Base-by-base conservation (phyloP, 75 land plant genomes). In the Sequoiadendron giganteum region DNA sequence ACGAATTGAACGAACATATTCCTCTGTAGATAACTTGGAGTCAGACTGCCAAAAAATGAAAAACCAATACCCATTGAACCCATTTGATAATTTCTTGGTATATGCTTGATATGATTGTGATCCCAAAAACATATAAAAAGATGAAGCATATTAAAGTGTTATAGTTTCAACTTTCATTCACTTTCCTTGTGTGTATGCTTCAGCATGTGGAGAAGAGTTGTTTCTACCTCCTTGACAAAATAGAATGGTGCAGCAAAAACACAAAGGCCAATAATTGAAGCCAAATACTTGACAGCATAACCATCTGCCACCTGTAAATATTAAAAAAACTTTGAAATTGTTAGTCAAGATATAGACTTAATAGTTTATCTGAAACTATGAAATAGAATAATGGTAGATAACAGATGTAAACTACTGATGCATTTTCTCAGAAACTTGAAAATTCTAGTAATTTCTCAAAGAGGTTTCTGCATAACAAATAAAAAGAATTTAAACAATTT, bases 1-100 rank as follows among this genome's bases (percentile, higher is more conserved):
- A 58, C 92, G 92, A 89, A 91, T 86, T 13, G 92, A 91, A 40
- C 92, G 91, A 30, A 91, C 90, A 61, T 91, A 91, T 43, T 91
- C 91, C 43, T 91, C 92, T 85, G 91, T 87, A 47, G 92, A 82
- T 54, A 87, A 47, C 85, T 81, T 90, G 36, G 86, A 83, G 45
- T 90, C 89, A 75, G 58, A 61, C 52, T 87, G 88, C 39, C 28
- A 49, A 86, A 47, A 83, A 73, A 21, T 39, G 6, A 73, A 21
- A 30, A 32, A 73, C 14, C 77, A 73, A 34, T 0, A 32, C 77
- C 77, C 76, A 73, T 32, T 10, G 14, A 73, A 73, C 34, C 14
- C 77, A 11, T 73, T 73, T 34, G 77, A 73, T 11, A 73, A 32
- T 34, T 32, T 73, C 38, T 73, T 25, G 34, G 36, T 32, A 34